Evolutionary conservation across 805 yeast genomes (phyloP).

Genomic region (Ogataea trehaloabstinens): DNA sequence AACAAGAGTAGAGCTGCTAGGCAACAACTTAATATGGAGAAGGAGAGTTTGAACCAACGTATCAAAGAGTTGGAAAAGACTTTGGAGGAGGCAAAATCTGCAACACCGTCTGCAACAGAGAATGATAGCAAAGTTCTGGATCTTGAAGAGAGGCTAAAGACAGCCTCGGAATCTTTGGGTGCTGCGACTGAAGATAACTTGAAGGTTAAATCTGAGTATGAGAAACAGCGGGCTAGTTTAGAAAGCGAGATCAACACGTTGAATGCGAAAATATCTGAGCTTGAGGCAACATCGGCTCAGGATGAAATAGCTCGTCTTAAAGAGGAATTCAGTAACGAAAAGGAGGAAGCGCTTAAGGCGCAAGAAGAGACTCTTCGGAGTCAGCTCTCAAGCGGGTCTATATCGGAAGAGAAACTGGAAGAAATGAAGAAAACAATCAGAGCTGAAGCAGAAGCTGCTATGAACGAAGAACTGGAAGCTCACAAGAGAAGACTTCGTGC

Average conservation of each 20-base stretch:
- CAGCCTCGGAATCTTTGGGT: conserved; percentile 7
- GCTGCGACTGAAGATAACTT: conserved; percentile 13
- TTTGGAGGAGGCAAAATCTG: conserved; percentile 4
- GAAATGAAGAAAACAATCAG: conserved; percentile 23
- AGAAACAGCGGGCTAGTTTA: conserved; percentile 12
- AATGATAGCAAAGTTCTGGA: conserved; percentile 1
- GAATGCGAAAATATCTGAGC: conserved; percentile 15
- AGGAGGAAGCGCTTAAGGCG: conserved; percentile 17
- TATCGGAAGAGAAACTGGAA: conserved; percentile 23
- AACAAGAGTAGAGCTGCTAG: conserved; percentile 26
- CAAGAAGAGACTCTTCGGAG: conserved; percentile 19
- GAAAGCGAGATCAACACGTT: conserved; percentile 16
- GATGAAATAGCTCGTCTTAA: conserved; percentile 16
- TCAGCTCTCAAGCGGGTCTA: conserved; percentile 6
- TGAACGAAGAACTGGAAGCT: conserved; percentile 23
- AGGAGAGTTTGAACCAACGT: conserved; percentile 10
- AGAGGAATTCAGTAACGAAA: conserved; percentile 19
- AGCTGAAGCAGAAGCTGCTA: conserved; percentile 28
- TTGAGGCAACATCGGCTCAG: conserved; percentile 3
- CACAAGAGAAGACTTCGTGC: conserved; percentile 36
- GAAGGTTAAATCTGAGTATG: conserved; percentile 15
- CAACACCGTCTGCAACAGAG: neutral
- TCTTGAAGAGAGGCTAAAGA: conserved; percentile 4
- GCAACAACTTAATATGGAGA: conserved; percentile 17
- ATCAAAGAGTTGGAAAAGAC: conserved; percentile 18